A percentile compares a stretch with the other conserved stretches of the same genome.
phyloP scores from a whole-genome alignment of 306 rosid species.

The Prunus armeniaca region DNA sequence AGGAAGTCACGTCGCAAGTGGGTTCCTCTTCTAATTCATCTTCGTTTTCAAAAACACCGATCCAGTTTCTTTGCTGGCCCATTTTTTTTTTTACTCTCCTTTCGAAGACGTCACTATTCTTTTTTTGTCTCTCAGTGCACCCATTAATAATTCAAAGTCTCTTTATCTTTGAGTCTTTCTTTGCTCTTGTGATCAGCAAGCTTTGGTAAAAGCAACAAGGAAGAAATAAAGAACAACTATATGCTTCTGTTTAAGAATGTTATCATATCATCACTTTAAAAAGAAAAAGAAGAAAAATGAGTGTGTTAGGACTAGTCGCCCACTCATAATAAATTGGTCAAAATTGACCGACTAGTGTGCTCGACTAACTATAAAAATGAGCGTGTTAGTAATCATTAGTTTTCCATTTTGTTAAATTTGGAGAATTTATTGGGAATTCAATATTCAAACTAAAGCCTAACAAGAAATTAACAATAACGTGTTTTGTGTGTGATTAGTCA shows the following conservation, averaged over 20 bases:
- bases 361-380: no score
- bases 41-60: not conserved
- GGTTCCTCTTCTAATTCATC: not conserved
- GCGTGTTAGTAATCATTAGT: no score
- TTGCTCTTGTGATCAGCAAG: no score
- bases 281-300: no score
- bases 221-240: not conserved
- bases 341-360: no score
- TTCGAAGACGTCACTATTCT: not conserved
- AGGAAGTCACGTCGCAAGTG: slow-evolving; percentile 45
- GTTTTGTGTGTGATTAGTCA: no score
- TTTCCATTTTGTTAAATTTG: not conserved
- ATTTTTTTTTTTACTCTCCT: not conserved
- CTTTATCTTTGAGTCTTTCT: not conserved
- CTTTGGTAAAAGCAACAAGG: not conserved
- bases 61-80: slow-evolving; percentile 2
- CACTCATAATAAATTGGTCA: no score
- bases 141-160: not conserved
- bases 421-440: not conserved
- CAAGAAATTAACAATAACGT: no score
- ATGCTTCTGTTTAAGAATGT: no score
- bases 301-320: no score
- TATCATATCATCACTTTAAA: no score
- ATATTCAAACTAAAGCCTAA: no score
- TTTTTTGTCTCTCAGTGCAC: not conserved